A percentile compares a stretch with the other conserved stretches of the same genome.
Conservation (phyloP, 371 early-diverging fungal genomes). For the Mucor piriformis region DNA sequence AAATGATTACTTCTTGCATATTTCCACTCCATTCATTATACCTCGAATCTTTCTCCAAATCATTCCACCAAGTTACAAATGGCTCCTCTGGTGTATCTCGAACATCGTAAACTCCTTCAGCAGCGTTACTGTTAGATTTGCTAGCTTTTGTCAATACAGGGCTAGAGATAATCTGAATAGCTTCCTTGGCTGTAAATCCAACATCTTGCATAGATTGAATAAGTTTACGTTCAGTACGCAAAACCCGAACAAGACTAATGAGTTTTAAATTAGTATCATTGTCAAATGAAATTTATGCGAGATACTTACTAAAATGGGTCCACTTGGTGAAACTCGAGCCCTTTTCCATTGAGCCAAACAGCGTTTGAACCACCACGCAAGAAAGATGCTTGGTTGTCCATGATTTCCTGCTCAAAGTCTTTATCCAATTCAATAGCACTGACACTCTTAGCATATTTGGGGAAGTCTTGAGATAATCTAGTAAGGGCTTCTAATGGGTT, state of each 20-base stretch:
- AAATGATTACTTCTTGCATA: slow-evolving; percentile 50
- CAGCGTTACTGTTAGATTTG: slow-evolving; percentile 27
- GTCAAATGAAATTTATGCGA: background rate
- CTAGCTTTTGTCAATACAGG: slow-evolving; percentile 33
- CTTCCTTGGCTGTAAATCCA: slow-evolving; percentile 61
- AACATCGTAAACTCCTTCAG: slow-evolving; percentile 73
- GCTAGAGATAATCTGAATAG: slow-evolving; percentile 66
- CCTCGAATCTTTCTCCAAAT: slow-evolving; percentile 80
- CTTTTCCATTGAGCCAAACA: slow-evolving; percentile 74
- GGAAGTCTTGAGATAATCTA: slow-evolving; percentile 79
- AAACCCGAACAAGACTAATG: slow-evolving; percentile 29
- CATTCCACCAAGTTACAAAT: slow-evolving; percentile 84
- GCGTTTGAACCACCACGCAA: slow-evolving; percentile 38
- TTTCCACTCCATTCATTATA: slow-evolving; percentile 73
- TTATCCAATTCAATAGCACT: slow-evolving; percentile 45
- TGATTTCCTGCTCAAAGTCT: slow-evolving; percentile 34
- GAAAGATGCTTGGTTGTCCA: slow-evolving; percentile 32
- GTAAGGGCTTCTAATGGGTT: slow-evolving; percentile 66
- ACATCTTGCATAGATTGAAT: slow-evolving; percentile 51
- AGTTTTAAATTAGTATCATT: slow-evolving; percentile 11
- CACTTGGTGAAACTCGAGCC: slow-evolving; percentile 53
- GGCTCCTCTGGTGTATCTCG: slow-evolving; percentile 62
- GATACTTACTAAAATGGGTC: slow-evolving; percentile 68
- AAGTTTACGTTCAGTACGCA: slow-evolving; percentile 32
- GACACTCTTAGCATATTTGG: slow-evolving; percentile 79